Base-by-base conservation (phyloP, 1,284 basidiomycete genomes). In the Trametes versicolor region DNA sequence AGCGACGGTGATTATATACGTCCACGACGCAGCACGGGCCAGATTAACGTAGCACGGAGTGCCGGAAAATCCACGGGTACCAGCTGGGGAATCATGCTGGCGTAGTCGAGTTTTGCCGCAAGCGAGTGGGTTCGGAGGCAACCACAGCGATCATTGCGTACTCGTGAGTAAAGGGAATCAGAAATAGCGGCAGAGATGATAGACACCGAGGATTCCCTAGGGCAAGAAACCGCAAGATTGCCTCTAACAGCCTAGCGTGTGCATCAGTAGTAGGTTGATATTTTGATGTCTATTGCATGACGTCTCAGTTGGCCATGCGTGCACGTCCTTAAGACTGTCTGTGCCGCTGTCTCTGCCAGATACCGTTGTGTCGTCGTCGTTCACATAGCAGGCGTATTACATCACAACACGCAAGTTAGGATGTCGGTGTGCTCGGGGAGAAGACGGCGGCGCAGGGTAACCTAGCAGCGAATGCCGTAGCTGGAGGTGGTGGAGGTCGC, bases 81-180 rank as follows among this genome's bases (percentile, higher is more conserved):
- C 10, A 15, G 34, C 21, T 51, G 53, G 50, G 21, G 37, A 49
- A 34, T 23, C 54, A 52, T 49, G 62, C 19, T 63, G 39, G 51
- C 58, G 60, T 66, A 9, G 58, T 36, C 23, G 48, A 48, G 60
- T 69, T 69, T 67, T 51, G 65, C 65, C 65, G 68, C 56, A 49
- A 47, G 19, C 19, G 17, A 50, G 41, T 50, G 37, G 21, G 27
- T 27, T 57, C 49, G 58, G 36, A 53, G 17, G 47, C 57, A 58
- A 36, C 57, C 10, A 21, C 27, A 15, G 43, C 23, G 36, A 48
- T 45, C 37, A 37, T 29, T 37, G 45, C 25, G 61, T 27, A 61
- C 64, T 41, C 59, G 62, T 67, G 64, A 59, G 63, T 55, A 56
- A 25, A 23, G 36, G 12, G 10, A 25, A 36, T 27, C 36, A 58